phyloP scores from a whole-genome alignment of 2,329 filamentous ascomycete species.

The Coniella lustricola region DNA sequence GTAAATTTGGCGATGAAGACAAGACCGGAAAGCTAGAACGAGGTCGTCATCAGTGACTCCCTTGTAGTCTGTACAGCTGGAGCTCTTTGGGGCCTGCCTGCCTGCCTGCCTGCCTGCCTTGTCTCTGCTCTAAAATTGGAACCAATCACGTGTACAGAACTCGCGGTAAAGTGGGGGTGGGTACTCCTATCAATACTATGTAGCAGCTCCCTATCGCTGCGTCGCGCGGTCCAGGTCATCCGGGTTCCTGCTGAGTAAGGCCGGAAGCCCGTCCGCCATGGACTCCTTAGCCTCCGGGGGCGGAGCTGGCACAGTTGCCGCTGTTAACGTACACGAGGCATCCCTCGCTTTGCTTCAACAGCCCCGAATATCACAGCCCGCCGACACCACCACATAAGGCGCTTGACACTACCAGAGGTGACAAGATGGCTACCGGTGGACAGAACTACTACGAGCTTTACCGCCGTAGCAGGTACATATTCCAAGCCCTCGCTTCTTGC shows the following conservation, averaged over 20 bases:
- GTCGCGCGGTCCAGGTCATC: neutral
- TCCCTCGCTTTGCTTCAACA: slow-evolving; percentile 8
- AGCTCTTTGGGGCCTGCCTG: slow-evolving; percentile 1
- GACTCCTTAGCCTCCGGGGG: neutral
- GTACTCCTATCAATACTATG: too few species aligned
- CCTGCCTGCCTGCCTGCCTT: neutral
- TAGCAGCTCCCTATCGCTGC: too few species aligned
- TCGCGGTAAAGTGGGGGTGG: neutral
- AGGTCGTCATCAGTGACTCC: slow-evolving; percentile 10
- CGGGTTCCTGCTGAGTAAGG: neutral
- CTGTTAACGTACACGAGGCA: neutral
- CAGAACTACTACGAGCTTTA: slow-evolving; percentile 88
- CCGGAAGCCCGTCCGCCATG: neutral
- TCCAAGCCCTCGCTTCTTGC: slow-evolving; percentile 6
- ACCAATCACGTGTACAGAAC: slow-evolving; percentile 3
- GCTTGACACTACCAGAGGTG: slow-evolving; percentile 13
- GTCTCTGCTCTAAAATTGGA: neutral
- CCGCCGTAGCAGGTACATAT: slow-evolving; percentile 84
- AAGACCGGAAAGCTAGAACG: slow-evolving; percentile 3
- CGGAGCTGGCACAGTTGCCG: too few species aligned
- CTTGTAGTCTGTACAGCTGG: neutral
- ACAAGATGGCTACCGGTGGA: slow-evolving; percentile 40
- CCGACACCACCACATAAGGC: neutral
- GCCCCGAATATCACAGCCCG: slow-evolving; percentile 20
- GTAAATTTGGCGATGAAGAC: slow-evolving; percentile 1